These are phyloP conservation scores for Emmonsiellopsis sp. DNA, from an alignment of 2,329 filamentous ascomycete genomes.

Conservation along the genomic window DNA sequence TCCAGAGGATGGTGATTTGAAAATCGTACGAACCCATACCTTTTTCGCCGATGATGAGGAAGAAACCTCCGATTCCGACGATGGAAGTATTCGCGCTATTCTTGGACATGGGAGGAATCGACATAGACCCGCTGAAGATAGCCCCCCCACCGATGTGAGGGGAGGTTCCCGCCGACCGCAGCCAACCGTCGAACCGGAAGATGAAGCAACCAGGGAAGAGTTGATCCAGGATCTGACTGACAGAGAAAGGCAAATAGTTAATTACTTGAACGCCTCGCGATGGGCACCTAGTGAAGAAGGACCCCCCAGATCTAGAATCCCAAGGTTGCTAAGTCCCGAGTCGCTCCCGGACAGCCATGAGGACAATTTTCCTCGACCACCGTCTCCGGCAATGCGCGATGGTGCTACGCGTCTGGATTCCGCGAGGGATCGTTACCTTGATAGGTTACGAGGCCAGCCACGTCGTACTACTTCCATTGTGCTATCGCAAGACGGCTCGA, in stretches of 20 bases:
- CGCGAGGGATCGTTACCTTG: conserved; percentile 22
- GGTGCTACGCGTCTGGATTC: conserved; percentile 21
- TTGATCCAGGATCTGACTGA: conserved; percentile 31
- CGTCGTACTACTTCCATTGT: conserved; percentile 32
- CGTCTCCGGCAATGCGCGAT: conserved; percentile 20
- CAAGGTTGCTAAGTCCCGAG: conserved; percentile 19
- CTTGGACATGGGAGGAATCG: too few relatives aligned
- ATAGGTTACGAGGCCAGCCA: conserved; percentile 20
- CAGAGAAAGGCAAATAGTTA: conserved; percentile 34
- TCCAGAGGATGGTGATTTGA: conserved; percentile 21
- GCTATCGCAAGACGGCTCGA: conserved; percentile 24
- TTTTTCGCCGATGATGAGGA: conserved; percentile 19
- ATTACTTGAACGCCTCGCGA: conserved; percentile 33
- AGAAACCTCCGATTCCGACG: conserved; percentile 12
- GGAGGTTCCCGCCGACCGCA: conserved; percentile 12
- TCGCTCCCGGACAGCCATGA: conserved; percentile 16
- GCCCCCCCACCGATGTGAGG: conserved; percentile 17
- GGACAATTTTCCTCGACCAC: conserved; percentile 22
- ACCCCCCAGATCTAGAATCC: conserved; percentile 17
- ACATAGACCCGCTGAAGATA: not conserved
- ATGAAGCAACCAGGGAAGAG: conserved; percentile 25
- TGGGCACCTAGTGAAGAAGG: conserved; percentile 21
- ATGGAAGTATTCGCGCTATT: not conserved
- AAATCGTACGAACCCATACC: conserved; percentile 24
- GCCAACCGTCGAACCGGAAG: conserved; percentile 10